These are phyloP conservation scores for Penicillium roqueforti DNA, from an alignment of 495 filamentous ascomycete species.

Conservation along the genomic window DNA sequence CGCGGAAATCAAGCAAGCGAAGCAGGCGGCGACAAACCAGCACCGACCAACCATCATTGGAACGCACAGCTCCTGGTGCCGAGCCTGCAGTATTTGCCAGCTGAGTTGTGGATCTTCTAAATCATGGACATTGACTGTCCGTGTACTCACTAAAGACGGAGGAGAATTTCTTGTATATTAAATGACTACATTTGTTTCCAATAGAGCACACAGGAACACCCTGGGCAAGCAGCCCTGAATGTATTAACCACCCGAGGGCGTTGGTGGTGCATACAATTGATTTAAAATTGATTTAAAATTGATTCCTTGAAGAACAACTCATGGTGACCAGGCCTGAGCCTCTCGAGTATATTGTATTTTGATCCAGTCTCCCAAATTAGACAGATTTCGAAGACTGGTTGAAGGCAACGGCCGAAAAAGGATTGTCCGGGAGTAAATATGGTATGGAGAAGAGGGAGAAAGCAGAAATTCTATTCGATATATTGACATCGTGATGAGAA, in stretches of 20 bases:
- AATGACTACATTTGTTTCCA: slow-evolving; percentile 6
- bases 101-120: background rate
- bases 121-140: background rate
- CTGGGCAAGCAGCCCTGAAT: background rate
- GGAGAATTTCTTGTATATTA: slow-evolving; percentile 5
- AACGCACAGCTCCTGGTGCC: background rate
- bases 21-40: background rate
- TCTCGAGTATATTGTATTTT: background rate
- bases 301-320: background rate
- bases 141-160: background rate
- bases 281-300: slow-evolving; percentile 3
- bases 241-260: background rate
- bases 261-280: slow-evolving; percentile 2
- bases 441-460: background rate
- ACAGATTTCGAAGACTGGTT: background rate
- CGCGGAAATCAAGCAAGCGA: slow-evolving; percentile 2
- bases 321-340: background rate
- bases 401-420: background rate
- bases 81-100: background rate
- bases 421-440: background rate
- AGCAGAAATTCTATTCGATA: slow-evolving; percentile 6
- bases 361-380: background rate
- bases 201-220: slow-evolving; percentile 2
- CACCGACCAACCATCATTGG: background rate
- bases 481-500: slow-evolving; percentile 2